Evolutionary conservation across 2,329 filamentous ascomycete species (phyloP).

Genomic region (Penicillium decumbens): DNA sequence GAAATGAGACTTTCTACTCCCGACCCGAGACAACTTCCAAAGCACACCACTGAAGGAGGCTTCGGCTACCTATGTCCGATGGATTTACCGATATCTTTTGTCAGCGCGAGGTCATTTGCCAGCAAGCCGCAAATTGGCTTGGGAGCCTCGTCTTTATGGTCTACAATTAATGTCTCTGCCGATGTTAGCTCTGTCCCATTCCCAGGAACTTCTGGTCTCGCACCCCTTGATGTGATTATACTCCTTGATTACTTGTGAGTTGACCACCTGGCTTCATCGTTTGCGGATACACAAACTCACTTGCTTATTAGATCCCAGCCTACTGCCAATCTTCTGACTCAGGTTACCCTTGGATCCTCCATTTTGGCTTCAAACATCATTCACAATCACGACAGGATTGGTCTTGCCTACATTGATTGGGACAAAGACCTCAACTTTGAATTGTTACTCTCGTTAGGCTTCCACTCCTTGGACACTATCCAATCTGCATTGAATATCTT

Average conservation of each 20-base stretch:
- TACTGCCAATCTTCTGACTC: constrained; percentile 16
- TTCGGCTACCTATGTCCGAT: constrained; percentile 12
- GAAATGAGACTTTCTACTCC: neutral
- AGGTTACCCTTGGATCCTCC: constrained; percentile 21
- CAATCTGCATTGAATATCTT: constrained; percentile 20
- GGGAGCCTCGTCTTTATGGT: constrained; percentile 16
- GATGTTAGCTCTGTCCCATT: constrained; percentile 22
- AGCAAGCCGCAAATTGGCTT: constrained; percentile 11
- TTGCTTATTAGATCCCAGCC: constrained; percentile 9
- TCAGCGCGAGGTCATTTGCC: constrained; percentile 17
- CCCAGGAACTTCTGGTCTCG: constrained; percentile 12
- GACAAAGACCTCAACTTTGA: constrained; percentile 18
- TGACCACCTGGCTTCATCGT: neutral
- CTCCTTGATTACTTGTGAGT: constrained; percentile 36
- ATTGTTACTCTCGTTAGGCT: constrained; percentile 25
- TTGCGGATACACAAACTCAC: neutral
- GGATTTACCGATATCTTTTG: constrained; percentile 20
- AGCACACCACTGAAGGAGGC: neutral
- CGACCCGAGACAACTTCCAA: neutral
- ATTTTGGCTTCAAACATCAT: constrained; percentile 23
- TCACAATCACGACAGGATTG: constrained; percentile 24
- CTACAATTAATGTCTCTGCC: constrained; percentile 24
- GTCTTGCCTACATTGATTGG: constrained; percentile 24
- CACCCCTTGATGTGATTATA: constrained; percentile 35
- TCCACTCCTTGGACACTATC: constrained; percentile 20